Base-by-base conservation (phyloP, 257 asterid genomes). In the Galeopsis tetrahit region DNA sequence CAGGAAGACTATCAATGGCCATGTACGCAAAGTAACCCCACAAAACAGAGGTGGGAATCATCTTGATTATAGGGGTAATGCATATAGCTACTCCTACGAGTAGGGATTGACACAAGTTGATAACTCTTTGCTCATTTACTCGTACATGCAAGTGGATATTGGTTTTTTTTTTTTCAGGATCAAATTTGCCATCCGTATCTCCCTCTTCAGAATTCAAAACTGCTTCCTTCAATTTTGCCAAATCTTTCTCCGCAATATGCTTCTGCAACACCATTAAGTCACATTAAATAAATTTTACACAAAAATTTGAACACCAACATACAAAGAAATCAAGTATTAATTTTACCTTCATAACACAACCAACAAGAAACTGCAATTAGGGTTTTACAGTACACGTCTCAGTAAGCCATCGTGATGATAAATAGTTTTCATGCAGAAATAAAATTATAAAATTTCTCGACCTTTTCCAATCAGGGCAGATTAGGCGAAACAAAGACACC, bases 21-120 rank as follows among this genome's bases (percentile, higher is more conserved):
- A 94, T 94, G 85, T 94, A 94, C 32, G 98, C 98, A 42, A 94
- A 94, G 84, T 91, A 94, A 42, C 98, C 97, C 98, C 97, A 91
- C 61, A 91, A 83, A 65, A 91, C 97, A 0, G 98, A 94, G 61
- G 96, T 89, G 4, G 98, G 98, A 64, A 91, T 91, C 93, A 65
- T 79, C 79, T 71, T 88, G 60, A 94, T 85, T 63, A 91, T 77
- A 8, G 28, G 28, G 28, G 28, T 21, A 21, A 21, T 21, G 28
- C 28, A 21, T 21, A 21, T 21, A 21, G 1, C 28, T 21, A 21
- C 28, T 21, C 28, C 28, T 21, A 21, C 28, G 28, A 21, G 28
- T 21, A 21, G 28, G 70, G 98, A 94, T 56, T 94, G 98, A 40
- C 89, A 70, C 75, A 94, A 74, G 80, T 94, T 94, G 94, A 96